Base-by-base conservation (phyloP, 2,329 filamentous ascomycete genomes). In the Xylariomycetidae sp. region DNA sequence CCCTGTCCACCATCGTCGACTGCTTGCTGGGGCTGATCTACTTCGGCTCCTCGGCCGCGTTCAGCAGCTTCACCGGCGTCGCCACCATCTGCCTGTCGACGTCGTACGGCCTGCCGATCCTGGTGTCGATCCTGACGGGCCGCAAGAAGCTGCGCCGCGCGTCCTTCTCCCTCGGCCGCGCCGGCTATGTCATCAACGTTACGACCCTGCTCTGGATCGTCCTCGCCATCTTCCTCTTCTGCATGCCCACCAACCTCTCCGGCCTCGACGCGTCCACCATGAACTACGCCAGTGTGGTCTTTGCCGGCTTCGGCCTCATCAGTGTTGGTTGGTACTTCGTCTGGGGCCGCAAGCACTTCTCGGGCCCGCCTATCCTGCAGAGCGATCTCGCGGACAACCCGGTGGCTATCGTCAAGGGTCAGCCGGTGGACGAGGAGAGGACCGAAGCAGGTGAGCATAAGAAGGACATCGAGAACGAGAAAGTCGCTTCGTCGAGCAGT, bases 21-120 rank as follows among this genome's bases (percentile, higher is more conserved):
- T 82, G 76, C 45, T 61, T 88, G 9, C 68, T 89, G 1, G 84
- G 83, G 0, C 68, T 85, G 44, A 87, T 89, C 57, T 89, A 85
- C 62, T 86, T 89, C 43, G 85, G 85, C 8, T 84, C 79, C 2
- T 73, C 75, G 0, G 81, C 82, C 0, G 85, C 85, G 0, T 89
- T 89, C 64, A 83, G 82, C 64, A 80, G 77, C 8, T 88, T 89
- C 58, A 88, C 83, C 0, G 82, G 83, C 18, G 82, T 87, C 1
- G 84, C 83, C 1, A 88, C 83, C 4, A 87, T 89, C 53, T 87
- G 82, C 44, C 71, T 89, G 0, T 82, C 77, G 1, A 77, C 79
- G 4, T 85, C 81, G 0, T 89, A 89, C 55, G 82, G 79, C 10
- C 68, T 87, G 12, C 85, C 85, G 0, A 85, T 89, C 34, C 60